phyloP scores from a whole-genome alignment of 768 basidiomycete species.

The Coprinopsis cinerea region DNA sequence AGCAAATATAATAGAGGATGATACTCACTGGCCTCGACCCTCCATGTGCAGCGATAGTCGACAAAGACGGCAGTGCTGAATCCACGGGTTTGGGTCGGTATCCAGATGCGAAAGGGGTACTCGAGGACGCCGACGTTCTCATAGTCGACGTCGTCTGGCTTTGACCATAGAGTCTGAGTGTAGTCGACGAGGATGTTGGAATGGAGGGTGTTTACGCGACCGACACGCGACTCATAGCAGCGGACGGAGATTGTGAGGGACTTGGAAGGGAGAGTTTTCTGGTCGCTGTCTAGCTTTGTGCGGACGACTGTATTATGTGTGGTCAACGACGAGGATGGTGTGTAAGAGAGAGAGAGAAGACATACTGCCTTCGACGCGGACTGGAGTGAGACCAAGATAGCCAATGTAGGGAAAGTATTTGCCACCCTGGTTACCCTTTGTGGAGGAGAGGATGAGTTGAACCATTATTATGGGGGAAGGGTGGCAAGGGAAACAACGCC shows the following conservation, averaged over 20 bases:
- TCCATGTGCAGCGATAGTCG: slow-evolving; percentile 77
- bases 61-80: slow-evolving; percentile 69
- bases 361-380: slow-evolving; percentile 73
- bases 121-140: slow-evolving; percentile 61
- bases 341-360: slow-evolving; percentile 15
- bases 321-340: slow-evolving; percentile 12
- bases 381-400: slow-evolving; percentile 74
- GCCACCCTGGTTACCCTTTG: slow-evolving; percentile 62
- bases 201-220: slow-evolving; percentile 48
- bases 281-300: slow-evolving; percentile 66
- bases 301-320: slow-evolving; percentile 53
- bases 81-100: slow-evolving; percentile 58
- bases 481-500: slow-evolving; percentile 24
- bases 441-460: slow-evolving; percentile 58
- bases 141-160: slow-evolving; percentile 50
- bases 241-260: slow-evolving; percentile 69
- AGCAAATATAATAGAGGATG: slow-evolving; percentile 10
- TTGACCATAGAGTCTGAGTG: slow-evolving; percentile 62
- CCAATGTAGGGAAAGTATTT: slow-evolving; percentile 73
- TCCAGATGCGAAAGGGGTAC: slow-evolving; percentile 61
- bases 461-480: slow-evolving; percentile 51
- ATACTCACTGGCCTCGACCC: slow-evolving; percentile 71
- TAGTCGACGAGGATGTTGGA: slow-evolving; percentile 68
- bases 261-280: slow-evolving; percentile 59
- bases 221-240: slow-evolving; percentile 75